Conservation (phyloP, 1,139 yeast species). For the Blastobotrys illinoisensis region DNA sequence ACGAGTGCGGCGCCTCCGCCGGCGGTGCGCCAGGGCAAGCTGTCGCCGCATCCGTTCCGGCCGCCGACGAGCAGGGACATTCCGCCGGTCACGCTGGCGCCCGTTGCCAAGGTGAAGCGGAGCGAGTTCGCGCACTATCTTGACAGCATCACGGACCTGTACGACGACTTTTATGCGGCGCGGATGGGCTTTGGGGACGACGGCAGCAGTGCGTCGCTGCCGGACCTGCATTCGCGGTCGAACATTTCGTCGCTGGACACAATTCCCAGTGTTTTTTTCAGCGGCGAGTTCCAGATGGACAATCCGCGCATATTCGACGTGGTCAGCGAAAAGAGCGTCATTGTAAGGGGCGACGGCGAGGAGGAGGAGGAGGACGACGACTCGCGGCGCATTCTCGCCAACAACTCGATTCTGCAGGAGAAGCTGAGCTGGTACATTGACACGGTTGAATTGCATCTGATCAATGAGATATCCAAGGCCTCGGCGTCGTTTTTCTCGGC, state of each 20-base stretch:
- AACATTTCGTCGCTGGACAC: slow-evolving; percentile 27
- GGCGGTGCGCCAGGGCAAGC: slow-evolving; percentile 18
- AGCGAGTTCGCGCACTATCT: slow-evolving; percentile 46
- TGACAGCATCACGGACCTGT: slow-evolving; percentile 46
- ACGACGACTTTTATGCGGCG: slow-evolving; percentile 31
- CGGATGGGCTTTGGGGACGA: slow-evolving; percentile 3
- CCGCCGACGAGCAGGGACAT: slow-evolving; percentile 80
- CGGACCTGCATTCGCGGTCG: not conserved
- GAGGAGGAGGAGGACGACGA: slow-evolving; percentile 16
- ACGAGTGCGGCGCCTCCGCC: not conserved
- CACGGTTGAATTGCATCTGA: slow-evolving; percentile 72
- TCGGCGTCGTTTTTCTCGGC: slow-evolving; percentile 83
- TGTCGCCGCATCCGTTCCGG: slow-evolving; percentile 37
- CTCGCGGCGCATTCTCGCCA: slow-evolving; percentile 31
- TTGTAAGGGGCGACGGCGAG: slow-evolving; percentile 20
- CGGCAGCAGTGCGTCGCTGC: not conserved
- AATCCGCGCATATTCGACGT: slow-evolving; percentile 79
- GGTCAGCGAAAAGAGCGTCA: slow-evolving; percentile 55
- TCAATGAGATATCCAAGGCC: slow-evolving; percentile 77
- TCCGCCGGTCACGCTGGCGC: slow-evolving; percentile 71
- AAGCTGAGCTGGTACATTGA: slow-evolving; percentile 78
- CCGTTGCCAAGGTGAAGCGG: slow-evolving; percentile 47
- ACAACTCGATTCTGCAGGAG: slow-evolving; percentile 65
- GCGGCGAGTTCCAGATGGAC: slow-evolving; percentile 68
- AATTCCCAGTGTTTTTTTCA: slow-evolving; percentile 68